Percentiles rank a stretch among this genome's conserved stretches.
These are phyloP conservation scores for Canariomyces notabilis DNA, from an alignment of 2,329 filamentous ascomycete genomes.

Conservation along the genomic window DNA sequence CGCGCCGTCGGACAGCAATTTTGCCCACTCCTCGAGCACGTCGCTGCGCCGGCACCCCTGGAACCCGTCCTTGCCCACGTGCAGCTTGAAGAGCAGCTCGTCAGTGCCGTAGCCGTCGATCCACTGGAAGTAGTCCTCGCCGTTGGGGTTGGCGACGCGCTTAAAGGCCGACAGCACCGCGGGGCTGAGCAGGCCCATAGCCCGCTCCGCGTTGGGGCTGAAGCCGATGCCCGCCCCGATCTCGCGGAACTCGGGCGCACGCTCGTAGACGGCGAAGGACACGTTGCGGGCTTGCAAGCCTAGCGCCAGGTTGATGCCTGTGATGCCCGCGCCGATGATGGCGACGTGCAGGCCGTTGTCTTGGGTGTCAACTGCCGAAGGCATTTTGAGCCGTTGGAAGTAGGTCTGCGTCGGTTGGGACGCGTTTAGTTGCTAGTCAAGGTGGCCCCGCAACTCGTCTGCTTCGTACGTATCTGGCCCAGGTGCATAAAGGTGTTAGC, in stretches of 20 bases:
- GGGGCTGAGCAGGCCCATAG: conserved; percentile 37
- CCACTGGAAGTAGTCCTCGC: conserved; percentile 41
- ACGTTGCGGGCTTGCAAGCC: conserved; percentile 41
- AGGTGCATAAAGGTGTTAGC: no score
- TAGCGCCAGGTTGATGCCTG: conserved; percentile 44
- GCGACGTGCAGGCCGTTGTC: conserved; percentile 32
- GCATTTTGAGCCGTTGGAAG: not conserved
- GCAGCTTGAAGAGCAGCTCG: conserved; percentile 31
- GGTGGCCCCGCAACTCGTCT: no score
- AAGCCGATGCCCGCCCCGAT: conserved; percentile 50
- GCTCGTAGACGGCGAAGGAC: conserved; percentile 43
- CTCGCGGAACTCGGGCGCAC: conserved; percentile 38
- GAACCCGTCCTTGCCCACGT: conserved; percentile 38
- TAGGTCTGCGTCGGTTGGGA: no score
- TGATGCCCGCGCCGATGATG: conserved; percentile 49
- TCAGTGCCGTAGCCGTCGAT: conserved; percentile 32
- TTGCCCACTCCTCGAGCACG: conserved; percentile 36
- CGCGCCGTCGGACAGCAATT: conserved; percentile 26
- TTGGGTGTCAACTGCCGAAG: not conserved
- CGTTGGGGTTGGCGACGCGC: conserved; percentile 34
- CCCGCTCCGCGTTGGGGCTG: conserved; percentile 45
- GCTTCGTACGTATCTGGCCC: no score
- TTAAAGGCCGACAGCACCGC: conserved; percentile 36
- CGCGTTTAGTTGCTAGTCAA: no score
- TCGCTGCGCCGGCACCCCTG: conserved; percentile 38